phyloP scores from a whole-genome alignment of 352 stramenopile species.

The Pythium insidiosum region DNA sequence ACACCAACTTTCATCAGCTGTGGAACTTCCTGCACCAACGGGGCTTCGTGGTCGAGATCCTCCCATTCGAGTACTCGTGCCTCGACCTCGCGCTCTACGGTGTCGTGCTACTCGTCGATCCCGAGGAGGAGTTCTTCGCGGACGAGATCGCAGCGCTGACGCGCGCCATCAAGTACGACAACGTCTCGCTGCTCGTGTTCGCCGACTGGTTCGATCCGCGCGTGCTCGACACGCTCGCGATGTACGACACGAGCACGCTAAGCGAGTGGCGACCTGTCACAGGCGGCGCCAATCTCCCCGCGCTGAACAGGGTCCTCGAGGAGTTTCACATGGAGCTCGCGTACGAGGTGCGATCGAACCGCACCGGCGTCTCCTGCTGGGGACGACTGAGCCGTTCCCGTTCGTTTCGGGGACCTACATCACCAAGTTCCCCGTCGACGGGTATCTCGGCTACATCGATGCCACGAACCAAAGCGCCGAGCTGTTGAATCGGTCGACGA shows the following conservation, averaged over 20 bases:
- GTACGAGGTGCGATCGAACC: conserved; percentile 41
- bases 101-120: conserved; percentile 69
- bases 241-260: conserved; percentile 81
- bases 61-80: conserved; percentile 73
- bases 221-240: conserved; percentile 45
- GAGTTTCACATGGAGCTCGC: conserved; percentile 68
- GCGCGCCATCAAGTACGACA: conserved; percentile 51
- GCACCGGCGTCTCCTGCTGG: conserved; percentile 32
- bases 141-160: conserved; percentile 54
- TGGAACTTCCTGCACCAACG: conserved; percentile 61
- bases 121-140: conserved; percentile 71
- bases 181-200: conserved; percentile 67
- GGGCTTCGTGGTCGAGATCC: conserved; percentile 76
- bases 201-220: conserved; percentile 74
- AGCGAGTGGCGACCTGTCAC: conserved; percentile 76
- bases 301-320: conserved; percentile 51
- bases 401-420: conserved; percentile 62
- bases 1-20: conserved; percentile 84
- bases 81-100: conserved; percentile 64
- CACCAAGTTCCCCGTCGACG: conserved; percentile 55
- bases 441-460: conserved; percentile 53
- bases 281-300: conserved; percentile 67
- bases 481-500: conserved; percentile 28
- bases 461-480: conserved; percentile 40
- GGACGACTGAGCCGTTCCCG: conserved; percentile 32